Base-by-base conservation (phyloP, 2,329 filamentous ascomycete genomes). In the Penicillium paneum region DNA sequence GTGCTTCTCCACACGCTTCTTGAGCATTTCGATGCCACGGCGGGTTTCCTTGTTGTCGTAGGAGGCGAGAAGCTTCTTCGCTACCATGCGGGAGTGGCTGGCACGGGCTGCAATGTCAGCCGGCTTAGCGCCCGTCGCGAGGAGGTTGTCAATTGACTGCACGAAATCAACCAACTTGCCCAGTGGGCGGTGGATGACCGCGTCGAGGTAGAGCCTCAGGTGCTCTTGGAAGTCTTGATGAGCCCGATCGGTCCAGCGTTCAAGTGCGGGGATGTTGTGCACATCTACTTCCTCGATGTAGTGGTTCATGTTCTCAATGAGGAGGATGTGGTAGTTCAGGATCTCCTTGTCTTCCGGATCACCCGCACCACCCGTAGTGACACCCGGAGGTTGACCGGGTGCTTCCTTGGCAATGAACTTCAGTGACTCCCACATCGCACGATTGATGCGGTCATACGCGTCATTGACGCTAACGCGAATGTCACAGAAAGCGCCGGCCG, bases 291-390 rank as follows among this genome's bases (percentile, higher is more conserved):
- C 92, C 70, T 97, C 92, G 11, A 94, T 79, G 75, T 96, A 97
- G 74, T 96, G 91, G 69, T 97, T 95, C 91, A 97, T 97, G 73
- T 99, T 99, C 74, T 99, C 93, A 63, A 99, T 97, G 50, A 97
- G 81, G 32, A 97, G 81, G 66, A 99, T 96, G 73, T 97, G 92
- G 76, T 96, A 96, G 76, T 97, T 97, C 57, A 99, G 83, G 5
- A 91, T 90, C 72, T 97, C 92, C 75, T 99, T 97, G 70, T 97
- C 94, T 71, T 97, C 94, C 1, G 84, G 82, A 64, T 89, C 87
- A n/a, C 79, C 78, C 17, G 75, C 76, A 62, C 77, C 71, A 62
- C 77, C 71, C 41, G 76, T 71, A 61, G 79, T 71, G 57, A 78
- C 71, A 54, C 70, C 54, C 74, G 78, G 28, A 77, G 85, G 68